Base-by-base conservation (phyloP, 1,284 basidiomycete genomes). In the Vanrija sp. region DNA sequence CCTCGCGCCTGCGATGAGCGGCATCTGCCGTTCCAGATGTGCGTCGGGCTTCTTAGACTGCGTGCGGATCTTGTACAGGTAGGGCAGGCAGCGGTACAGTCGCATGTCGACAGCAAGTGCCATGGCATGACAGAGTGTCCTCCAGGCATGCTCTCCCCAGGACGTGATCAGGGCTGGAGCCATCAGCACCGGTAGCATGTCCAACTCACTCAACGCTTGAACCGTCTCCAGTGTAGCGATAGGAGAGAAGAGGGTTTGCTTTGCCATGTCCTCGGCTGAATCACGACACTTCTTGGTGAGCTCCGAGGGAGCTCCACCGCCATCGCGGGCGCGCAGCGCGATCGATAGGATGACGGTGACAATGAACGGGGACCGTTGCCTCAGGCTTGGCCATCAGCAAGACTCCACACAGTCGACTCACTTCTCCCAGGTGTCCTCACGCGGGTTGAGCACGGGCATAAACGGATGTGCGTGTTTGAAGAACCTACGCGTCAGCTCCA, bases 71-170 rank as follows among this genome's bases (percentile, higher is more conserved):
- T 56, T 51, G 19, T 54, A 57, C 16, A 66, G 50, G 23, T 54
- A 57, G 2, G 56, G 56, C 25, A 68, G 42, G 49, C 66, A 66
- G 22, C 55, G 55, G 53, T 64, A 61, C 12, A 68, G 51, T 4
- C 61, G 59, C 63, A 68, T 64, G 48, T 68, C 66, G 36, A 63
- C 64, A 50, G 60, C 66, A 14, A 68, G 57, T 7, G 60, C 61
- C 44, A 68, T 41, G 4, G 64, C 62, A 37, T 66, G 66, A 31
- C 60, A 53, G 45, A 60, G 59, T 7, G 56, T 59, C 22, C 66
- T 38, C 64, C 66, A 68, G 6, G 57, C 57, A 15, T 62, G 63
- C 14, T 51, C 54, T 3, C 43, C 58, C 51, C 52, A 66, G 4
- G 54, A 54, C 1, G 39, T 20, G 46, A 63, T 41, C 3, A 47